These are phyloP conservation scores for Rhizophora apiculata DNA, from an alignment of 345 rosid genomes.

Conservation along the genomic window DNA sequence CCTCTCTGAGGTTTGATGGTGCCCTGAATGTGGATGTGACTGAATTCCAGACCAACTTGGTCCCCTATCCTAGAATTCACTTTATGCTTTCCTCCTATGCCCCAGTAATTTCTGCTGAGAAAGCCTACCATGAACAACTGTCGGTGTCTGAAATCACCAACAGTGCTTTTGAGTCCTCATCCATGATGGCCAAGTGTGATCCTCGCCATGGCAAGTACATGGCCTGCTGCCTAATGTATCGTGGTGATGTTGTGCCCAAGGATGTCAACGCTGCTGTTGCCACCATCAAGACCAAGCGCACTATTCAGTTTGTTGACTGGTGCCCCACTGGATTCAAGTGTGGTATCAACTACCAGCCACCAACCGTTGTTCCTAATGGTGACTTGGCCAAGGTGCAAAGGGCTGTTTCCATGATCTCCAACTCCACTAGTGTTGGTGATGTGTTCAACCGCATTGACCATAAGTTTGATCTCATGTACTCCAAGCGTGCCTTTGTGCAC, in stretches of 20 bases:
- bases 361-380: constrained; percentile 8
- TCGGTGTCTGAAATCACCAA: constrained; percentile 7
- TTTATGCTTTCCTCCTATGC: constrained; percentile 10
- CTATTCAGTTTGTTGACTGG: constrained; percentile 10
- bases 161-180: not conserved
- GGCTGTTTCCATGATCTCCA: constrained; percentile 6
- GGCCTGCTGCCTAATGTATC: constrained; percentile 6
- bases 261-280: constrained; percentile 3
- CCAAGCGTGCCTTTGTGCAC: constrained; percentile 4
- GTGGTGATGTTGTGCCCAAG: constrained; percentile 10
- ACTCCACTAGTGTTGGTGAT: constrained; percentile 6
- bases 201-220: constrained; percentile 11
- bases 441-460: constrained; percentile 2
- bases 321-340: constrained; percentile 7
- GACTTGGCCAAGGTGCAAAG: constrained; percentile 7
- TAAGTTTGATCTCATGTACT: not conserved
- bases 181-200: constrained; percentile 8
- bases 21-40: constrained; percentile 3
- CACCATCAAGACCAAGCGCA: constrained; percentile 2
- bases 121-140: constrained; percentile 4
- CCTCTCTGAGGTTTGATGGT: constrained; percentile 3
- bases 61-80: constrained; percentile 1
- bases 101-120: not conserved
- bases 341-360: constrained; percentile 10
- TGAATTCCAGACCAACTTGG: constrained; percentile 4